These are phyloP conservation scores for Colletotrichum truncatum DNA, from an alignment of 2,329 filamentous ascomycete species.

Conservation along the genomic window DNA sequence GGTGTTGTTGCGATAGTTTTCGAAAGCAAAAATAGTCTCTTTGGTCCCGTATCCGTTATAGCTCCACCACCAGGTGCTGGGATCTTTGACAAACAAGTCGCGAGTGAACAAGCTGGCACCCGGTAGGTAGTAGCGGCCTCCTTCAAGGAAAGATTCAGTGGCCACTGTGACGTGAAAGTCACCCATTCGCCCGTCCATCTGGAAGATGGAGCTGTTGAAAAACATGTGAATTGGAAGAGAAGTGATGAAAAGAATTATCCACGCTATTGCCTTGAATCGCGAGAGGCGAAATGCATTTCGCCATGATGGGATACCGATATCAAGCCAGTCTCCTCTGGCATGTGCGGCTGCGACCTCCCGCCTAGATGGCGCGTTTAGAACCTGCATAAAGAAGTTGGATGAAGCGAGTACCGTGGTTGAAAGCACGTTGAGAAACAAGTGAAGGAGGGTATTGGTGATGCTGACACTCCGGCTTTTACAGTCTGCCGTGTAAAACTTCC, in stretches of 20 bases:
- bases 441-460: constrained; percentile 35
- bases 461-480: neutral
- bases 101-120: neutral
- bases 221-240: constrained; percentile 39
- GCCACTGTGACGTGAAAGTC: constrained; percentile 27
- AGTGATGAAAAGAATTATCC: constrained; percentile 33
- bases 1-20: neutral
- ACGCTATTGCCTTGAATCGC: constrained; percentile 32
- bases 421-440: constrained; percentile 55
- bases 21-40: neutral
- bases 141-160: constrained; percentile 19
- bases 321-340: constrained; percentile 46
- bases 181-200: constrained; percentile 18
- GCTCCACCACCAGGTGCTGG: neutral
- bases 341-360: constrained; percentile 51
- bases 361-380: constrained; percentile 23
- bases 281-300: constrained; percentile 41
- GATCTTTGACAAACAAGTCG: neutral
- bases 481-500: neutral
- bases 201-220: constrained; percentile 32
- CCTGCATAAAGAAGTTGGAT: constrained; percentile 32
- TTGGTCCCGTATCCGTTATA: neutral
- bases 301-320: constrained; percentile 53
- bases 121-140: neutral
- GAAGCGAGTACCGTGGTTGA: constrained; percentile 17